Conservation (phyloP, 2,329 filamentous ascomycete species). For the Achaetomium macrosporum region DNA sequence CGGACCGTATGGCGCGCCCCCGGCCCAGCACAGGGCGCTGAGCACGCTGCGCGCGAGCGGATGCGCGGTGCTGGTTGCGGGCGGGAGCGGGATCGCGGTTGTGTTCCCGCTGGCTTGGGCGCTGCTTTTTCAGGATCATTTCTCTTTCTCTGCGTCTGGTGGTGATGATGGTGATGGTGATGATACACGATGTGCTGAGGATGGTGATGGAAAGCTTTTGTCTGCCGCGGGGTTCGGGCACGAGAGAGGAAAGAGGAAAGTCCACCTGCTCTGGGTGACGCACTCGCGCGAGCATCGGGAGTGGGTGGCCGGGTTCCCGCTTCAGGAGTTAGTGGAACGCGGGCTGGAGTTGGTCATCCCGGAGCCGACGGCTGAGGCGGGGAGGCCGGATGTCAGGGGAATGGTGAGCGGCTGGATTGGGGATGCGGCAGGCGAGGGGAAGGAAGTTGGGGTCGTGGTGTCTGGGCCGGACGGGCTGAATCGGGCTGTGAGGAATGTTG, state of each 20-base stretch:
- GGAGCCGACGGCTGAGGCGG: conserved; percentile 46
- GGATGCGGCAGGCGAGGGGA: conserved; percentile 22
- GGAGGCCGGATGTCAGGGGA: conserved; percentile 46
- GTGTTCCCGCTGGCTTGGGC: conserved; percentile 55
- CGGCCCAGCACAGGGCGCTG: conserved; percentile 37
- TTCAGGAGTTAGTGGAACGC: conserved; percentile 42
- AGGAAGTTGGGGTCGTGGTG: conserved; percentile 47
- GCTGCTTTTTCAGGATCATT: conserved; percentile 30
- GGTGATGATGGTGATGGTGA: not conserved
- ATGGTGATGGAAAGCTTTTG: not conserved
- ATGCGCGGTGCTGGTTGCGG: conserved; percentile 51
- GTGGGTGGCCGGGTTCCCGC: conserved; percentile 47
- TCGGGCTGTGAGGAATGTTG: conserved; percentile 52
- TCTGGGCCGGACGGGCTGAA: conserved; percentile 60
- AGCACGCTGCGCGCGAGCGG: conserved; percentile 44
- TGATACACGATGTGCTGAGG: not conserved
- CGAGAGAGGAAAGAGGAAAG: conserved; percentile 26
- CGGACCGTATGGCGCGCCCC: conserved; percentile 56
- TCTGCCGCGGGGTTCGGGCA: not conserved
- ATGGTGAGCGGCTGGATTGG: conserved; percentile 37
- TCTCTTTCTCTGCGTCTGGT: not conserved
- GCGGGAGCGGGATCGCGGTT: conserved; percentile 60
- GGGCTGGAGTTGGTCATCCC: conserved; percentile 50
- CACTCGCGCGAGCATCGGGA: conserved; percentile 46
- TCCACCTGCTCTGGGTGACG: conserved; percentile 55